These are phyloP conservation scores for Cercospora brassicicola DNA, from an alignment of 2,329 filamentous ascomycete species.

Conservation along the genomic window DNA sequence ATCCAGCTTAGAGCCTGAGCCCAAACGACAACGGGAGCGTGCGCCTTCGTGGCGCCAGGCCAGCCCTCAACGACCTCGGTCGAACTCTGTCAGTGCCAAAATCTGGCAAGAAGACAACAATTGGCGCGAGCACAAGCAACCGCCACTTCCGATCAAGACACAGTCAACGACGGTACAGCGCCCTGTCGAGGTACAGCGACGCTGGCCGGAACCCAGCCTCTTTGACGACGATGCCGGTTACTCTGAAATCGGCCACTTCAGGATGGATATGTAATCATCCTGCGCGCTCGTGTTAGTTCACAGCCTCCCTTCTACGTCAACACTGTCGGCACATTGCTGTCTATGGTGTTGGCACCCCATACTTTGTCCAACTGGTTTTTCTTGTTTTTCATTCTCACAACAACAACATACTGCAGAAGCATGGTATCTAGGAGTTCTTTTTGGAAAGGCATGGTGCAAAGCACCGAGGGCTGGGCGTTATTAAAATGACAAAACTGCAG, in stretches of 20 bases:
- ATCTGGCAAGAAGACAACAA: slow-evolving; percentile 50
- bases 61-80: slow-evolving; percentile 32
- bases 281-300: slow-evolving; percentile 9
- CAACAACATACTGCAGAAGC: slow-evolving; percentile 23
- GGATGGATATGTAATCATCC: slow-evolving; percentile 46
- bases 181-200: slow-evolving; percentile 23
- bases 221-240: slow-evolving; percentile 30
- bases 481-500: slow-evolving; percentile 26
- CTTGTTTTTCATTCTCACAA: slow-evolving; percentile 7
- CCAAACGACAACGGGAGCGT: slow-evolving; percentile 31
- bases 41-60: slow-evolving; percentile 38
- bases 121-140: slow-evolving; percentile 49
- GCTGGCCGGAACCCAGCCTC: slow-evolving; percentile 40
- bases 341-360: neutral
- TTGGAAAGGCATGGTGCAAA: slow-evolving; percentile 18
- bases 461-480: slow-evolving; percentile 13
- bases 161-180: slow-evolving; percentile 20
- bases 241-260: slow-evolving; percentile 66
- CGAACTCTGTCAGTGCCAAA: slow-evolving; percentile 40
- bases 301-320: slow-evolving; percentile 20
- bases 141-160: slow-evolving; percentile 21
- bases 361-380: slow-evolving; percentile 25
- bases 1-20: slow-evolving; percentile 22
- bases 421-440: slow-evolving; percentile 14
- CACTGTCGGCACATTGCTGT: neutral